Percentiles rank a stretch among this genome's conserved stretches.
Conservation (phyloP, 1,284 basidiomycete genomes). For the Irpex sp. region DNA sequence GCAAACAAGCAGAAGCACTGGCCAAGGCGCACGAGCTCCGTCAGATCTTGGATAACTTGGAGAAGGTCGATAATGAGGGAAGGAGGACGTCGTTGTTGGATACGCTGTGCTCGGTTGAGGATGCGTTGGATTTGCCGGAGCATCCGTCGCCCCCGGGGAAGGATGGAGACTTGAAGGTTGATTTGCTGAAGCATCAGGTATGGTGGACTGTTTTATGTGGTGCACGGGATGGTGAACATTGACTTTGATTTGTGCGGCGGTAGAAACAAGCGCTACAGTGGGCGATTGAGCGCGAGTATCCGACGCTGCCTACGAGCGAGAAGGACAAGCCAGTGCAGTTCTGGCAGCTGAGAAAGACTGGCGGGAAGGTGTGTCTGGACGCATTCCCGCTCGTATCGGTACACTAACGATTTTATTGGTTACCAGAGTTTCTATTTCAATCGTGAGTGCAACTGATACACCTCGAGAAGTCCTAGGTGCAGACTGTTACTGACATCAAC, state of each 20-base stretch:
- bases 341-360: conserved; percentile 65
- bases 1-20: conserved; percentile 48
- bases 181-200: conserved; percentile 79
- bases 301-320: conserved; percentile 58
- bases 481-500: background rate
- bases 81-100: conserved; percentile 66
- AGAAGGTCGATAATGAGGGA: conserved; percentile 75
- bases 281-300: conserved; percentile 76
- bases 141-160: conserved; percentile 66
- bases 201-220: too few species aligned
- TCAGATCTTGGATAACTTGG: conserved; percentile 58
- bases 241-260: too few species aligned
- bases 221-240: too few species aligned
- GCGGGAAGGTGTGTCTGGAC: conserved; percentile 48
- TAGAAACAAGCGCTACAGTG: conserved; percentile 76
- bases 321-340: conserved; percentile 79
- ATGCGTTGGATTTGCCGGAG: conserved; percentile 61
- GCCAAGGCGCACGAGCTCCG: conserved; percentile 60
- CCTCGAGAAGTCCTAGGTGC: background rate
- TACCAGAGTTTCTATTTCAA: conserved; percentile 60
- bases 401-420: too few species aligned
- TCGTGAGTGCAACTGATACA: conserved; percentile 33
- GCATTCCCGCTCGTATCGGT: too few species aligned
- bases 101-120: conserved; percentile 56
- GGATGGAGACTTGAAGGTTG: conserved; percentile 59